Evolutionary conservation across 75 land plant species (phyloP).

Genomic region (Isoetes taiwanensis): DNA sequence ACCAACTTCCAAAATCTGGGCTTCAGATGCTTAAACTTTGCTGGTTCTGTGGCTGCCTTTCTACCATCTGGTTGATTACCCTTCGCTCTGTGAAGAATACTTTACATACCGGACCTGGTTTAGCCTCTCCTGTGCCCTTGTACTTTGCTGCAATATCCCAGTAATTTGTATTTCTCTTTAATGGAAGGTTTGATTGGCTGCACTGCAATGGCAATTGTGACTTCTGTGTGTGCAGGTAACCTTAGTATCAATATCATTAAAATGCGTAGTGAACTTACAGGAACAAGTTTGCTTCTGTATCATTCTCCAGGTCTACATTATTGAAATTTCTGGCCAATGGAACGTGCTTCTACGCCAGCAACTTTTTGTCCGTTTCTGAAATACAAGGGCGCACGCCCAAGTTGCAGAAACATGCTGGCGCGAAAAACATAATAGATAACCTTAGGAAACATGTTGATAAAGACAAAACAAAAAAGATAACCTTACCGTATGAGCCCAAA

Average conservation of each 20-base stretch:
- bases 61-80: constrained; percentile 14
- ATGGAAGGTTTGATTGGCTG: background rate
- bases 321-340: constrained; percentile 93
- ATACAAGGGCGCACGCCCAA: background rate
- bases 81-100: constrained; percentile 51
- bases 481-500: constrained; percentile 82
- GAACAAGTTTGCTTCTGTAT: constrained; percentile 31
- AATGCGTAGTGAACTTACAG: constrained; percentile 14
- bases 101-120: constrained; percentile 52
- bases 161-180: constrained; percentile 19
- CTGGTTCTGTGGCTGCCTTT: constrained; percentile 1
- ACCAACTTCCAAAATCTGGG: constrained; percentile 25
- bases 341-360: constrained; percentile 71
- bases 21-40: constrained; percentile 10
- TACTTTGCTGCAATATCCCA: constrained; percentile 10
- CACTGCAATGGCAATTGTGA: constrained; percentile 11
- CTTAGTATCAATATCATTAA: background rate
- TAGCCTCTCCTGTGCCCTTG: constrained; percentile 11
- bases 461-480: background rate
- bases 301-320: constrained; percentile 39
- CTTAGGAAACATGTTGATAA: background rate
- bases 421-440: background rate
- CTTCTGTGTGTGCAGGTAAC: constrained; percentile 12
- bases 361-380: constrained; percentile 81
- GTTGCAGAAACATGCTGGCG: background rate